Base-by-base conservation (phyloP, 1,284 basidiomycete genomes). In the Ganoderma multipileum region DNA sequence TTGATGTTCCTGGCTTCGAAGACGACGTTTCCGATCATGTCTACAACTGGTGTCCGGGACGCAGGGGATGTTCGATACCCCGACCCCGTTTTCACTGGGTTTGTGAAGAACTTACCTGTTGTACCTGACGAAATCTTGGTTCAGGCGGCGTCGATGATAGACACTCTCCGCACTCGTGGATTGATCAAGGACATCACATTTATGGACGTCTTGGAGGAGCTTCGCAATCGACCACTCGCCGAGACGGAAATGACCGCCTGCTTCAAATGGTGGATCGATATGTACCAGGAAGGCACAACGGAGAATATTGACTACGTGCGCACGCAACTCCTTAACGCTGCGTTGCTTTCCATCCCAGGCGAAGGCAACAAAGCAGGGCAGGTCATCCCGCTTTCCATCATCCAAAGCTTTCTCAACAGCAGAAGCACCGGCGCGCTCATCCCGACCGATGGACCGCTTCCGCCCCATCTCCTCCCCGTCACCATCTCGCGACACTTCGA, bases 171-270 rank as follows among this genome's bases (percentile, higher is more conserved):
- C 61, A 83, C 84, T 47, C 86, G 91, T 47, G 87, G 88, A 1
- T 83, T 97, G 78, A 86, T 99, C n/a, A 89, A 88, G 65, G 86
- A 92, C n/a, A 92, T 97, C 70, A 89, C 89, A 0, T 94, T 98
- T 75, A 84, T 90, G 23, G 98, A 99, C 77, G 94, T 99, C 23
- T 83, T 99, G 62, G 82, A 85, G 63, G 95, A 98, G 78, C 85
- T 99, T 7, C 86, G 88, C 18, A 80, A 85, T 2, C 85, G 94
- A 16, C 92, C 97, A 1, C 84, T 99, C 23, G 80, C 80, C 0
- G 88, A 95, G 73, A 81, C 84, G 16, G 96, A 99, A 79, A 92
- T 95, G 82, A 79, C 91, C 26, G 90, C 90, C 4, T 97, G 95
- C 79, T 83, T 99, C 72, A 88, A 89, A 68, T 99, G 97, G 97